phyloP scores from a whole-genome alignment of 2,329 filamentous ascomycete genomes.

The Blumeria graminis region DNA sequence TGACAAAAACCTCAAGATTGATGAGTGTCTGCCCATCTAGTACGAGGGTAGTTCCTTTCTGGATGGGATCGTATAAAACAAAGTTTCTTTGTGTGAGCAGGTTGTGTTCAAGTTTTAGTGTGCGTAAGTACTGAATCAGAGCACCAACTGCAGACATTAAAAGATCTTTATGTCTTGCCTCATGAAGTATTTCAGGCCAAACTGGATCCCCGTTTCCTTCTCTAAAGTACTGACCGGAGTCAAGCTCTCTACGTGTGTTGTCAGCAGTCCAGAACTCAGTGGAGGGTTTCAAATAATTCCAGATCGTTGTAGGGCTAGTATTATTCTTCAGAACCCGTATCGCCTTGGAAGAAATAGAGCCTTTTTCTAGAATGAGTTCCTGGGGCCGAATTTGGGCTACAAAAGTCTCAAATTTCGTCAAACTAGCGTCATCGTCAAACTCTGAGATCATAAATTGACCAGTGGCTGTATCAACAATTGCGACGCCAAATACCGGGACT shows the following conservation, averaged over 20 bases:
- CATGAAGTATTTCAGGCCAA: conserved; percentile 55
- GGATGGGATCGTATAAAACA: conserved; percentile 73
- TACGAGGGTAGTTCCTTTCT: conserved; percentile 67
- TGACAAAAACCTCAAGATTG: conserved; percentile 93
- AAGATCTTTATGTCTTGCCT: conserved; percentile 53
- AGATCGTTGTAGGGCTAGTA: conserved; percentile 74
- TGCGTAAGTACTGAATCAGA: conserved; percentile 61
- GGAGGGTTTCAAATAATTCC: conserved; percentile 73
- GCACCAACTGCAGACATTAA: conserved; percentile 83
- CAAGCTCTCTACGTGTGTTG: conserved; percentile 56
- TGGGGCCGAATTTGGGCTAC: conserved; percentile 77
- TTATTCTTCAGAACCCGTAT: conserved; percentile 91
- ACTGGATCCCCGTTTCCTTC: conserved; percentile 29
- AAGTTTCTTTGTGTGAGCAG: conserved; percentile 82
- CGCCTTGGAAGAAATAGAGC: conserved; percentile 63
- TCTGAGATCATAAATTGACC: conserved; percentile 86
- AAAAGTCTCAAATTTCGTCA: conserved; percentile 94
- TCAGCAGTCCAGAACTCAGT: conserved; percentile 86
- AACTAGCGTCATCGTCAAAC: conserved; percentile 73
- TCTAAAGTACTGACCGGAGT: conserved; percentile 56
- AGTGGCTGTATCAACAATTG: conserved; percentile 87
- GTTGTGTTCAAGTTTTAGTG: conserved; percentile 71
- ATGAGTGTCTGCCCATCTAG: conserved; percentile 90
- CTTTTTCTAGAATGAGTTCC: conserved; percentile 77
- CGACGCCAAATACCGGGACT: conserved; percentile 65